phyloP scores from a whole-genome alignment of 148 eudicot species.

The Drosera capensis region DNA sequence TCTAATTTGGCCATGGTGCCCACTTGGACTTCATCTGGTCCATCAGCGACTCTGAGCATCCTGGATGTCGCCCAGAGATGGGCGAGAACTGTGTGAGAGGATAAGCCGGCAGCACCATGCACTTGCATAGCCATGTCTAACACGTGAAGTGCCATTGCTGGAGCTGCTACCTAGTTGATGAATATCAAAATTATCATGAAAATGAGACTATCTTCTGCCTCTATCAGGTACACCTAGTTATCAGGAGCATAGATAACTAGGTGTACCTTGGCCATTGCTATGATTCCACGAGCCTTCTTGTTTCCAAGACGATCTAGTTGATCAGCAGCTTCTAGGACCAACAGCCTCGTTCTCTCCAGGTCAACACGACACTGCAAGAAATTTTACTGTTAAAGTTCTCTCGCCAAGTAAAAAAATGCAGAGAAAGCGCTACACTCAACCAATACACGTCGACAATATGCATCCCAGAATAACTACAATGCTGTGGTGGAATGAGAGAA shows the following conservation, averaged over 20 bases:
- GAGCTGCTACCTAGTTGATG: slow-evolving; percentile 51
- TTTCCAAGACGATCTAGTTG: neutral
- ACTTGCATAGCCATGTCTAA: slow-evolving; percentile 97
- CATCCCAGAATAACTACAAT: too few relatives aligned
- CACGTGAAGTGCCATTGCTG: slow-evolving; percentile 77
- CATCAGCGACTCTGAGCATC: slow-evolving; percentile 85
- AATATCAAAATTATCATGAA: neutral
- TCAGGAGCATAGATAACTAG: neutral
- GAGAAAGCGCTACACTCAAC: neutral
- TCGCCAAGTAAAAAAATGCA: neutral
- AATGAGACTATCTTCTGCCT: neutral
- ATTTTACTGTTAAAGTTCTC: too few relatives aligned
- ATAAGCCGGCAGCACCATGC: slow-evolving; percentile 80
- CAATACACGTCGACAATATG: neutral
- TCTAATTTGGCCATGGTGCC: slow-evolving; percentile 57
- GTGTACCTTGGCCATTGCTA: neutral
- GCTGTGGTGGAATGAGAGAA: too few relatives aligned
- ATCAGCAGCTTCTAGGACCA: too few relatives aligned
- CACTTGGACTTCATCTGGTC: slow-evolving; percentile 96
- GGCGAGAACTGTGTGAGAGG: slow-evolving; percentile 65
- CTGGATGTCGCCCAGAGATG: slow-evolving; percentile 89
- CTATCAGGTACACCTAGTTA: neutral
- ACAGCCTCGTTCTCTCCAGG: too few relatives aligned
- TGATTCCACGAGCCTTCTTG: neutral
- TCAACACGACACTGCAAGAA: neutral